Conservation (phyloP, 768 basidiomycete genomes). For the Mycena amicta region DNA sequence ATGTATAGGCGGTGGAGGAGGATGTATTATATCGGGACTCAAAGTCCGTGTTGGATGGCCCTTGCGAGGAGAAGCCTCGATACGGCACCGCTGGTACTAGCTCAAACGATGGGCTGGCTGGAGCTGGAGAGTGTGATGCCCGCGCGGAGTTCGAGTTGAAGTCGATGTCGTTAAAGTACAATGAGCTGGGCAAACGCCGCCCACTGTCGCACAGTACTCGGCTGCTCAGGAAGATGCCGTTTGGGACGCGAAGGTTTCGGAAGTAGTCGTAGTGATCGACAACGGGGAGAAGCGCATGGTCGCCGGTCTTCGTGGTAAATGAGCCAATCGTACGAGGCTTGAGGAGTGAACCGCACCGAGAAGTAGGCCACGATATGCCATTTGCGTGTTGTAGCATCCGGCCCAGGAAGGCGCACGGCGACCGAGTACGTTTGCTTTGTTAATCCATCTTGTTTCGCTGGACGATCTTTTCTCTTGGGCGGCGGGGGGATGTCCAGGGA, state of each 20-base stretch:
- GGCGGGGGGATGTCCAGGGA: conserved; percentile 61
- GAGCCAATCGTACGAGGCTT: no score
- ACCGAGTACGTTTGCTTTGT: conserved; percentile 88
- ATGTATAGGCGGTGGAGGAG: conserved; percentile 33
- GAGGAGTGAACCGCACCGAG: no score
- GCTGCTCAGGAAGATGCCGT: conserved; percentile 73
- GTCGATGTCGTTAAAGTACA: conserved; percentile 50
- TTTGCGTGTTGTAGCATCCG: conserved; percentile 56
- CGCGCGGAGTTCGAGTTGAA: neutral
- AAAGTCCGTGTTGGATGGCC: no score
- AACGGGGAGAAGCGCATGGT: no score
- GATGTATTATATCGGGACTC: neutral
- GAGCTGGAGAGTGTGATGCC: conserved; percentile 12
- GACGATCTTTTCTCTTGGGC: conserved; percentile 73
- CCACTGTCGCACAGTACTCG: no score
- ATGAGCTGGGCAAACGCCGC: conserved; percentile 33
- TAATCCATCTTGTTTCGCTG: conserved; percentile 77
- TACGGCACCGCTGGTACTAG: conserved; percentile 12
- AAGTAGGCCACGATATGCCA: conserved; percentile 51
- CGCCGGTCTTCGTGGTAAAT: no score
- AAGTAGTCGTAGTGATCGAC: conserved; percentile 78
- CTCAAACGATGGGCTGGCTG: conserved; percentile 11
- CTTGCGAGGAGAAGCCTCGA: no score
- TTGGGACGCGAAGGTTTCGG: conserved; percentile 64
- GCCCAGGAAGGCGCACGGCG: conserved; percentile 64